These are phyloP conservation scores for Bocquillonia castaneifolia DNA, from an alignment of 441 rosid genomes.

Conservation along the genomic window DNA sequence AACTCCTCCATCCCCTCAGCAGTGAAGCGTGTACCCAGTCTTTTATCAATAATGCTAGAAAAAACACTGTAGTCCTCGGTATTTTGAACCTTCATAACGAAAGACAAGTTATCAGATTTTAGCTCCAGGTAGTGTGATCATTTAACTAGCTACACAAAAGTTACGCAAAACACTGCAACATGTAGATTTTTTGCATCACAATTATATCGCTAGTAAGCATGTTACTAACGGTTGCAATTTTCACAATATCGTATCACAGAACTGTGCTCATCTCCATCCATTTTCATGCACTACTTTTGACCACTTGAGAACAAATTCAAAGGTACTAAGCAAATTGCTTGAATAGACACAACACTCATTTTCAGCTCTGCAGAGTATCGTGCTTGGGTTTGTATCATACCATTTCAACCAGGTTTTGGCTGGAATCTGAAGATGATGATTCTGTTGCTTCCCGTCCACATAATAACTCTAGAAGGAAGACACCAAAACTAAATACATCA, in stretches of 20 bases:
- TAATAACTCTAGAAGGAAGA: conserved; percentile 62
- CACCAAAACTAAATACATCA: conserved; percentile 67
- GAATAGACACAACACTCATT: neutral
- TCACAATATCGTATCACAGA: no score
- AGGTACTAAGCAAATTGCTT: neutral
- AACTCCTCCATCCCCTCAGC: conserved; percentile 42
- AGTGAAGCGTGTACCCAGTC: conserved; percentile 41
- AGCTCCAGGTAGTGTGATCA: neutral
- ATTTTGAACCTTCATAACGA: conserved; percentile 52
- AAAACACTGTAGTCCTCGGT: conserved; percentile 41
- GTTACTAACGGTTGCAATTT: neutral
- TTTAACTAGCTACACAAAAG: neutral
- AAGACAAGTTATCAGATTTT: neutral
- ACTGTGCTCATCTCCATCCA: neutral
- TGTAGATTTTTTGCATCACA: neutral
- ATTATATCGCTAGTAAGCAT: neutral
- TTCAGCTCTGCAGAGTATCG: neutral
- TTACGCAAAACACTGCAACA: neutral
- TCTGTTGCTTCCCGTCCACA: conserved; percentile 48
- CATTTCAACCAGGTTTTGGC: conserved; percentile 65
- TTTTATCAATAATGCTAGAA: conserved; percentile 38
- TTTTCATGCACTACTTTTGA: neutral
- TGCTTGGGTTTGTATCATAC: conserved; percentile 37
- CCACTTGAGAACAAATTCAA: neutral
- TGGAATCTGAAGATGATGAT: conserved; percentile 47